These are phyloP conservation scores for Trichoderma koningiopsis DNA, from an alignment of 2,329 filamentous ascomycete species.

Conservation along the genomic window DNA sequence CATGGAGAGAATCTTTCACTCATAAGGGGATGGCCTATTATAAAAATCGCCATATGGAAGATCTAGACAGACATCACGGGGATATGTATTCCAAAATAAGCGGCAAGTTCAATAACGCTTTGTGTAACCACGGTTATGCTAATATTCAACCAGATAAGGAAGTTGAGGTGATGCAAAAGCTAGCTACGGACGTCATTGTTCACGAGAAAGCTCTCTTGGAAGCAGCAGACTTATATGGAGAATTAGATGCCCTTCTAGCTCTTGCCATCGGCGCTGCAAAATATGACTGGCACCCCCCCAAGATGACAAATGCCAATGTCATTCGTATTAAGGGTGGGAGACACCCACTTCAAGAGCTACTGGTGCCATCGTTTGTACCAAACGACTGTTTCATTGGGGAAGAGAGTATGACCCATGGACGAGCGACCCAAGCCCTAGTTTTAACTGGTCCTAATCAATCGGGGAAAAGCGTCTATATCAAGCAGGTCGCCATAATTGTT, in stretches of 20 bases:
- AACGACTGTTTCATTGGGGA: conserved; percentile 78
- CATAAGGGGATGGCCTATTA: conserved; percentile 76
- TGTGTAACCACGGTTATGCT: background rate
- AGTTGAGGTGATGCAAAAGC: conserved; percentile 80
- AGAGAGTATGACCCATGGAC: conserved; percentile 22
- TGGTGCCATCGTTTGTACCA: conserved; percentile 76
- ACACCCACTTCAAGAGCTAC: conserved; percentile 84
- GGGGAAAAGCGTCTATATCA: conserved; percentile 94
- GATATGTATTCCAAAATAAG: conserved; percentile 85
- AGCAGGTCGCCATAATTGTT: conserved; percentile 86
- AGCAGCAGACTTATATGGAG: conserved; percentile 80
- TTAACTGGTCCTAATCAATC: conserved; percentile 96
- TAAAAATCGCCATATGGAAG: conserved; percentile 79
- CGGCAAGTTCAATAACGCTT: conserved; percentile 53
- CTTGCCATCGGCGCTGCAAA: conserved; percentile 74
- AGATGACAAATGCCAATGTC: conserved; percentile 68
- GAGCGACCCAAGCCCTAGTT: conserved; percentile 63
- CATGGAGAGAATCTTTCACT: conserved; percentile 78
- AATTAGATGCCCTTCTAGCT: conserved; percentile 83
- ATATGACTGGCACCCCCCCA: conserved; percentile 71
- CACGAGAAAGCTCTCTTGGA: conserved; percentile 66
- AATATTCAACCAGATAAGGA: conserved; percentile 65
- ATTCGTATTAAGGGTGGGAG: conserved; percentile 77
- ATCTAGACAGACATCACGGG: conserved; percentile 79
- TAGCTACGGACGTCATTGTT: conserved; percentile 70